A percentile compares a stretch with the other conserved stretches of the same genome.
phyloP scores from a whole-genome alignment of 208 protist species.

The Phytomonas sp. region DNA sequence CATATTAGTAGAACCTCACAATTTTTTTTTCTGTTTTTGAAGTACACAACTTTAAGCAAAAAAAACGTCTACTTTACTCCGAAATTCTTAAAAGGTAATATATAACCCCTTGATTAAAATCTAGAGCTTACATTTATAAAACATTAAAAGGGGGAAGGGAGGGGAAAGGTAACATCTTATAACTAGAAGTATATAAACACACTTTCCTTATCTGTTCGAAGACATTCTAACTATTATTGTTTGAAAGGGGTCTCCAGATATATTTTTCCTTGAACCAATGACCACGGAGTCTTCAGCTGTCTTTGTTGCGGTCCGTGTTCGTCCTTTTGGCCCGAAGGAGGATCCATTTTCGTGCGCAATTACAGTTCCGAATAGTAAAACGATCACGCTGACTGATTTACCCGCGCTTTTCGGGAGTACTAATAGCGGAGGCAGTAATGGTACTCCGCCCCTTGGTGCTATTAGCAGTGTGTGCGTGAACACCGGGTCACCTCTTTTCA shows the following conservation, averaged over 20 bases:
- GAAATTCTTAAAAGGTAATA: not conserved
- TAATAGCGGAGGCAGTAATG: not conserved
- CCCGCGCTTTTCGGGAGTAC: conserved; percentile 18
- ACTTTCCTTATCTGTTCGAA: not conserved
- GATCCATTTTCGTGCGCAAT: conserved; percentile 51
- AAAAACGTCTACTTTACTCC: not conserved
- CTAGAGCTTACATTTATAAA: not conserved
- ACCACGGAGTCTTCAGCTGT: conserved; percentile 58
- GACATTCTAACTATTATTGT: not conserved
- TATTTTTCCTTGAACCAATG: conserved; percentile 21
- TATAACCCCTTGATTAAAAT: not conserved
- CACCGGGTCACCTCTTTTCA: not conserved
- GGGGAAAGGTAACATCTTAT: not conserved
- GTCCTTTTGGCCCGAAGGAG: conserved; percentile 51
- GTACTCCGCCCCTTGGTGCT: not conserved
- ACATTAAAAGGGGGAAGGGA: not conserved
- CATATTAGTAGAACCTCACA: not conserved
- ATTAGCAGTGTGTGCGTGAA: not conserved
- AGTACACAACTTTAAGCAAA: not conserved
- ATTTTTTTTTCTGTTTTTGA: not conserved
- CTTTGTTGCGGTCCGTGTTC: conserved; percentile 68
- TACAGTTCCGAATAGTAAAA: conserved; percentile 33
- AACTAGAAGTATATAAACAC: not conserved
- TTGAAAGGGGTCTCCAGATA: not conserved
- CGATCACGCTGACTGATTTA: conserved; percentile 52